A percentile compares a stretch with the other conserved stretches of the same genome.
phyloP scores from a whole-genome alignment of 805 yeast species.

The Barnettozyma siamensis region DNA sequence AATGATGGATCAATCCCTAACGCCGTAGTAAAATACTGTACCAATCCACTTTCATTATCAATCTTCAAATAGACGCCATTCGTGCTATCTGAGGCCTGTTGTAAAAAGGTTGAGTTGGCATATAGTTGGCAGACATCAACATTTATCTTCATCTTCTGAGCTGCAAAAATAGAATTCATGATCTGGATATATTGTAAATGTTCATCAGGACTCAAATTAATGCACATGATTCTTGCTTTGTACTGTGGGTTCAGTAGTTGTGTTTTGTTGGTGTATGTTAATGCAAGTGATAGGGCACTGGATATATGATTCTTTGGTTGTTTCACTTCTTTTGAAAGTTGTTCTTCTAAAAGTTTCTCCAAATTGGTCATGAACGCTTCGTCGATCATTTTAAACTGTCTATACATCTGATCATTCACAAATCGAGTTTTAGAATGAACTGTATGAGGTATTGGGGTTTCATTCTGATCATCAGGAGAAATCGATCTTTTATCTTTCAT shows the following conservation, averaged over 20 bases:
- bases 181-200: slow-evolving; percentile 82
- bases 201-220: slow-evolving; percentile 67
- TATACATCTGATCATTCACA: slow-evolving; percentile 63
- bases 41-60: slow-evolving; percentile 64
- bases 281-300: slow-evolving; percentile 74
- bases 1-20: slow-evolving; percentile 82
- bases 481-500: slow-evolving; percentile 10
- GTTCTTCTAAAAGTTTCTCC: slow-evolving; percentile 25
- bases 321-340: slow-evolving; percentile 24
- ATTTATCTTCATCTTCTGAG: slow-evolving; percentile 85
- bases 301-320: slow-evolving; percentile 42
- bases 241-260: slow-evolving; percentile 38
- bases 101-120: slow-evolving; percentile 70
- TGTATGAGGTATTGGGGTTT: neutral
- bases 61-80: slow-evolving; percentile 78
- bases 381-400: slow-evolving; percentile 78
- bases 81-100: slow-evolving; percentile 95
- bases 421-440: slow-evolving; percentile 9
- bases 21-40: slow-evolving; percentile 79
- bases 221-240: slow-evolving; percentile 59
- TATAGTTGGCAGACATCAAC: slow-evolving; percentile 87
- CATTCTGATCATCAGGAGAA: slow-evolving; percentile 10
- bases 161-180: slow-evolving; percentile 94
- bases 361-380: slow-evolving; percentile 62
- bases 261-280: slow-evolving; percentile 67